A percentile compares a stretch with the other conserved stretches of the same genome.
These are phyloP conservation scores for Coemansia sp. DNA, from an alignment of 192 early-diverging fungal species.

Conservation along the genomic window DNA sequence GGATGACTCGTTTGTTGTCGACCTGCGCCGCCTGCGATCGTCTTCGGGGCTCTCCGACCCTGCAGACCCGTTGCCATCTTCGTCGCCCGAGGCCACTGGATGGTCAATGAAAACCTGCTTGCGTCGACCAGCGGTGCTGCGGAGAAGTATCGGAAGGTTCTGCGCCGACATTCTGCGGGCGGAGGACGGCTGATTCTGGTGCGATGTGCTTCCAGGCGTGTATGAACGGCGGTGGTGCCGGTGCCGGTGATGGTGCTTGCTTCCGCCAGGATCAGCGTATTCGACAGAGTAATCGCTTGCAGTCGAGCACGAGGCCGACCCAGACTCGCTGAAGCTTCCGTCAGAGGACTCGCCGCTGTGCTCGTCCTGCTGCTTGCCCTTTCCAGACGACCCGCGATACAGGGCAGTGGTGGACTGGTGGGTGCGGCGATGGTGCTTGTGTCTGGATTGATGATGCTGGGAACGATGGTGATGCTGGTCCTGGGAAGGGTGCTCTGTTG, in stretches of 20 bases:
- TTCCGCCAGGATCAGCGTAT: constrained; percentile 14
- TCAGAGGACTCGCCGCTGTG: constrained; percentile 16
- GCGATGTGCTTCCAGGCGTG: background rate
- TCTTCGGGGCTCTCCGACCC: constrained; percentile 9
- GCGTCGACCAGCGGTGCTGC: constrained; percentile 27
- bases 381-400: constrained; percentile 6
- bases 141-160: constrained; percentile 23
- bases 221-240: constrained; percentile 40
- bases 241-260: constrained; percentile 24
- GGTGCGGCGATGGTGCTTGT: constrained; percentile 11
- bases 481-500: background rate
- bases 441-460: constrained; percentile 8
- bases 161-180: constrained; percentile 27
- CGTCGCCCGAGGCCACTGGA: constrained; percentile 13
- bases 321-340: constrained; percentile 40
- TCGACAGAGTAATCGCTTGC: constrained; percentile 42
- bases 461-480: constrained; percentile 16
- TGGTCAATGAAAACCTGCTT: constrained; percentile 25
- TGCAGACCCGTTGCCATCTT: constrained; percentile 3
- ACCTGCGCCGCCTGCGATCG: constrained; percentile 18
- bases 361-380: background rate
- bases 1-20: constrained; percentile 24
- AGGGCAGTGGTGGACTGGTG: background rate
- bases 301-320: constrained; percentile 46
- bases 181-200: constrained; percentile 1